Percentiles rank a stretch among this genome's conserved stretches.
Evolutionary conservation across 495 filamentous ascomycete species (phyloP).

Genomic region (Penicillium mononematosum): DNA sequence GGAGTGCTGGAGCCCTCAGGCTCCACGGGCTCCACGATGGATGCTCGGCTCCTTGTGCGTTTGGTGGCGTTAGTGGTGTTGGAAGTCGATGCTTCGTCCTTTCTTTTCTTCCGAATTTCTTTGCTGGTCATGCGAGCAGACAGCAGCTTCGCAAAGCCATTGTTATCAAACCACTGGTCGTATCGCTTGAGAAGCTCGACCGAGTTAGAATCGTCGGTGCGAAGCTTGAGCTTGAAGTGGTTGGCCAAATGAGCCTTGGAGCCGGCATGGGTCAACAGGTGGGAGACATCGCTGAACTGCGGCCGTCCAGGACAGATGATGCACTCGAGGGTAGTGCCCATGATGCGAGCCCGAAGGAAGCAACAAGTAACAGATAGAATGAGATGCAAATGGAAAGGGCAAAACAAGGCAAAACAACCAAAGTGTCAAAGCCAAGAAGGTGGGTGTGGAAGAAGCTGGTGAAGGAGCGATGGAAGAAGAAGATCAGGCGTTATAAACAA

Average conservation of each 20-base stretch:
- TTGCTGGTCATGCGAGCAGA: constrained; percentile 70
- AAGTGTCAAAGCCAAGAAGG: constrained; percentile 11
- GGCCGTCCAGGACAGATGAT: constrained; percentile 75
- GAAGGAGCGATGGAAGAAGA: constrained; percentile 20
- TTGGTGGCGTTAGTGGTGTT: neutral
- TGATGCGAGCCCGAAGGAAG: constrained; percentile 13
- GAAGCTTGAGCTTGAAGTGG: constrained; percentile 69
- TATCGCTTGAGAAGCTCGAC: constrained; percentile 55
- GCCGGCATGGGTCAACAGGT: constrained; percentile 81
- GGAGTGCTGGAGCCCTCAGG: constrained; percentile 6
- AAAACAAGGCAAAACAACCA: constrained; percentile 2
- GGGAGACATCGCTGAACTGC: constrained; percentile 81
- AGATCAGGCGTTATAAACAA: neutral
- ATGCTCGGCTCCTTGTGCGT: constrained; percentile 6
- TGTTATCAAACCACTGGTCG: constrained; percentile 65
- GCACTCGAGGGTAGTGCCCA: constrained; percentile 68
- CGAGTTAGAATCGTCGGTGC: constrained; percentile 53
- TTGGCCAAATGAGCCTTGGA: constrained; percentile 82
- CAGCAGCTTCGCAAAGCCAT: constrained; percentile 64
- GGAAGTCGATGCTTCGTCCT: constrained; percentile 19
- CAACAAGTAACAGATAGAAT: constrained; percentile 1
- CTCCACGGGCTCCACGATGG: neutral
- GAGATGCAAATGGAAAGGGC: constrained; percentile 7
- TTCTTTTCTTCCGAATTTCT: constrained; percentile 57
- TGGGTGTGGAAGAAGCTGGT: neutral